Conservation (phyloP, 1,284 basidiomycete genomes). For the Thecaphora thlaspeos region DNA sequence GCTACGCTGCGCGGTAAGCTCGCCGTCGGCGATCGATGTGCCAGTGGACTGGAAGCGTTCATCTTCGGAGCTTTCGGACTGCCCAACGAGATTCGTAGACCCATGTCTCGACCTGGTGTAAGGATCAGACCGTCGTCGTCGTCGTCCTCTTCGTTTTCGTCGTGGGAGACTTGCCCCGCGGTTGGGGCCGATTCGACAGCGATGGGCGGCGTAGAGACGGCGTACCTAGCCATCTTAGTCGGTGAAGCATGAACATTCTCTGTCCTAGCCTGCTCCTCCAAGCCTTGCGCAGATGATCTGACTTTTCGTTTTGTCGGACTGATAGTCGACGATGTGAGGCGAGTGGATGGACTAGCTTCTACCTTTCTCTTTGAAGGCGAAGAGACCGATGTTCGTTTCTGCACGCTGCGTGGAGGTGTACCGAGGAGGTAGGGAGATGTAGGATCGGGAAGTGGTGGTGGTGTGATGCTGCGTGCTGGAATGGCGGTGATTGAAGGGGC, state of each 20-base stretch:
- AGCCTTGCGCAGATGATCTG: not conserved
- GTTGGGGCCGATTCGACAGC: not conserved
- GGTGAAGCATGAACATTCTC: slow-evolving; percentile 6
- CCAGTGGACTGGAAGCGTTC: slow-evolving; percentile 2
- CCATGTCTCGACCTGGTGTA: slow-evolving; percentile 26
- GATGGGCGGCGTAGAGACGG: slow-evolving; percentile 6
- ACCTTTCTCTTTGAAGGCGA: slow-evolving; percentile 15
- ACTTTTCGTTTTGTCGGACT: slow-evolving; percentile 27
- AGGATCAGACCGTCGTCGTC: slow-evolving; percentile 38
- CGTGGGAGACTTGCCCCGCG: slow-evolving; percentile 5
- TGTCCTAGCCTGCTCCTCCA: slow-evolving; percentile 9
- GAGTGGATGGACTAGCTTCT: too few species aligned
- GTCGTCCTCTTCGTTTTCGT: slow-evolving; percentile 21
- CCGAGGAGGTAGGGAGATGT: slow-evolving; percentile 12
- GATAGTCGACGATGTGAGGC: slow-evolving; percentile 2
- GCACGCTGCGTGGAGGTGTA: slow-evolving; percentile 14
- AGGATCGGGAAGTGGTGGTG: not conserved
- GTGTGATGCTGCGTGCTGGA: slow-evolving; percentile 2
- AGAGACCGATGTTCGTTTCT: slow-evolving; percentile 1
- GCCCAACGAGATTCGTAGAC: slow-evolving; percentile 10
- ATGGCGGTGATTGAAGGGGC: too few species aligned
- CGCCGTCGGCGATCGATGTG: slow-evolving; percentile 12
- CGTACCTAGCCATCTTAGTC: slow-evolving; percentile 18
- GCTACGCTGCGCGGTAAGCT: slow-evolving; percentile 6
- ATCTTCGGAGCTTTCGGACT: not conserved